Conservation (phyloP, 2,329 filamentous ascomycete genomes). For the Xylariales sp. region DNA sequence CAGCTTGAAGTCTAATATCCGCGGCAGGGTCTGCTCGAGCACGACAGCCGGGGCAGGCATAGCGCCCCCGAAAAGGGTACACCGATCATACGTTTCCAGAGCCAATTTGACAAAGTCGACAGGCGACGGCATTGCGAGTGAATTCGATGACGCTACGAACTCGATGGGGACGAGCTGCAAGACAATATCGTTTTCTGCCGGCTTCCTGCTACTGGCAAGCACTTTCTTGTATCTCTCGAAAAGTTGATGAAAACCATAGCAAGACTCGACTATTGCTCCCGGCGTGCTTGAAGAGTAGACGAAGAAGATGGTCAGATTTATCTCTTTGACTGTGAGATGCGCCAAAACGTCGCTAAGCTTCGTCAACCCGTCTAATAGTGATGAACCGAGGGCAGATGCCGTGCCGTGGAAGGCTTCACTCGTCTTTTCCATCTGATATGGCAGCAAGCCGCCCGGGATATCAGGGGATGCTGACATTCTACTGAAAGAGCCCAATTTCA, state of each 20-base stretch:
- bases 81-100: constrained; percentile 74
- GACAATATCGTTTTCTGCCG: constrained; percentile 60
- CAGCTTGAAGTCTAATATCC: constrained; percentile 71
- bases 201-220: constrained; percentile 42
- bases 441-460: constrained; percentile 44
- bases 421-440: constrained; percentile 44
- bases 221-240: constrained; percentile 58
- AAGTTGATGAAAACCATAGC: constrained; percentile 67
- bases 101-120: constrained; percentile 59
- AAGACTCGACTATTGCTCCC: constrained; percentile 63
- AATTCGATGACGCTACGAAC: constrained; percentile 59
- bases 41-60: constrained; percentile 66
- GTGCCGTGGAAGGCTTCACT: constrained; percentile 35
- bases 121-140: constrained; percentile 58
- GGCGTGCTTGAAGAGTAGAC: constrained; percentile 63
- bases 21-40: constrained; percentile 65
- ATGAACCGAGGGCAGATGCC: constrained; percentile 38
- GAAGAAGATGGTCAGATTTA: constrained; percentile 72
- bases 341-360: constrained; percentile 43
- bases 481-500: constrained; percentile 65
- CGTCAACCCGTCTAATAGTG: constrained; percentile 44
- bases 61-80: constrained; percentile 51
- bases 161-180: constrained; percentile 70
- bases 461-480: constrained; percentile 38
- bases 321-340: constrained; percentile 36